Percentiles rank a stretch among this genome's conserved stretches.
Conservation (phyloP, 1,284 basidiomycete genomes). For the Trichosporon sp. region DNA sequence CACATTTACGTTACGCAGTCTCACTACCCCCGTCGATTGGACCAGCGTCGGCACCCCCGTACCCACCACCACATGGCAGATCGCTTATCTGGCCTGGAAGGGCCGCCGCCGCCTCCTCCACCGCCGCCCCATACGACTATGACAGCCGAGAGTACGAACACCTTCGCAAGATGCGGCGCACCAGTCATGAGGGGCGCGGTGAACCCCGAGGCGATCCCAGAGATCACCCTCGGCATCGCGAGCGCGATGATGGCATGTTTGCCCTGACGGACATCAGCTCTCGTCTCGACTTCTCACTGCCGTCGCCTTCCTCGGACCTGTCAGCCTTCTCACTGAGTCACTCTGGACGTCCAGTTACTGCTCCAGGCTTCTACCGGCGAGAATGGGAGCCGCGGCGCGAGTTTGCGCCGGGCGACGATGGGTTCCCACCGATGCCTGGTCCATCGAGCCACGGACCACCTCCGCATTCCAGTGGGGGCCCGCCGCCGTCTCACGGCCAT, state of each 20-base stretch:
- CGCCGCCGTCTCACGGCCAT: neutral
- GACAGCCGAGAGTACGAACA: slow-evolving; percentile 2
- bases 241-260: slow-evolving; percentile 6
- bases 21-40: neutral
- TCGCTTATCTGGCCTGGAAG: neutral
- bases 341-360: slow-evolving; percentile 2
- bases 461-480: neutral
- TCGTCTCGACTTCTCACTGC: slow-evolving; percentile 13
- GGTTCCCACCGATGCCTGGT: slow-evolving; percentile 12
- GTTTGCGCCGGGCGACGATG: slow-evolving; percentile 18
- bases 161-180: slow-evolving; percentile 10
- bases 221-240: neutral
- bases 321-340: slow-evolving; percentile 34
- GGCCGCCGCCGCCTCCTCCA: no score
- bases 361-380: slow-evolving; percentile 4
- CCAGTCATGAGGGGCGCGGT: neutral
- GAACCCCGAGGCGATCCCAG: neutral
- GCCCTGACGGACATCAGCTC: slow-evolving; percentile 11
- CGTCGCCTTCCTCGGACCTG: slow-evolving; percentile 30
- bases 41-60: neutral
- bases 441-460: neutral
- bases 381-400: slow-evolving; percentile 11
- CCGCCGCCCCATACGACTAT: neutral
- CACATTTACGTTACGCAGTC: neutral
- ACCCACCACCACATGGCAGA: neutral